Evolutionary conservation across 139 green algal genomes (phyloP).

Genomic region (Parachlorella kessleri): DNA sequence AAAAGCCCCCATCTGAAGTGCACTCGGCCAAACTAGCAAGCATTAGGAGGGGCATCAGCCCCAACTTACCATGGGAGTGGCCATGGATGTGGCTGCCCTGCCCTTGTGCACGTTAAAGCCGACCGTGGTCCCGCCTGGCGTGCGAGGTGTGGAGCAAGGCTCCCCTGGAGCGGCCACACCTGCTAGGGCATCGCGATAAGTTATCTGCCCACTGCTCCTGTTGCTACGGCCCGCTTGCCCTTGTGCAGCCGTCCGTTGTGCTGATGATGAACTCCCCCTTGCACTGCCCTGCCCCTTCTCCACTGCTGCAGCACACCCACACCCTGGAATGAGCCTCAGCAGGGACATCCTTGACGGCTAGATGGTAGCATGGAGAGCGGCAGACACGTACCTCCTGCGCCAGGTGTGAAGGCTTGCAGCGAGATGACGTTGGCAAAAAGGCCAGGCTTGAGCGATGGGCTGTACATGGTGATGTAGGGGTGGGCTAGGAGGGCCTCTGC

Average conservation of each 20-base stretch:
- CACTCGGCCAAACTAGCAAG: no score
- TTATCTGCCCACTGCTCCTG: background rate
- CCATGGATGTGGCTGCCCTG: background rate
- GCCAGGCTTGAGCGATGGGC: background rate
- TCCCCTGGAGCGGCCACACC: background rate
- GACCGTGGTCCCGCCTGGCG: background rate
- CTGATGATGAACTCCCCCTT: no score
- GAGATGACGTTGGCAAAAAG: constrained; percentile 11
- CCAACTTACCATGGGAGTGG: background rate
- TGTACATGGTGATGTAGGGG: constrained; percentile 60
- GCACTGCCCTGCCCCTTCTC: no score
- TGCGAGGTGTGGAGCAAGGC: background rate
- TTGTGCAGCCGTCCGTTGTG: no score
- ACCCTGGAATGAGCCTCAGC: no score
- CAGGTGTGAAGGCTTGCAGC: constrained; percentile 22
- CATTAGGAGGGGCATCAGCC: no score
- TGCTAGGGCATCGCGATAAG: background rate
- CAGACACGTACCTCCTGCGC: background rate
- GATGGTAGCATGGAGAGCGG: no score
- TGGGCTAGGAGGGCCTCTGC: constrained; percentile 69
- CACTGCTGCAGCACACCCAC: no score
- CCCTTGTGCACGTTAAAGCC: background rate
- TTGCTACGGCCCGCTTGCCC: no score
- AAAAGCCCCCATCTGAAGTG: no score
- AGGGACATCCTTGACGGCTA: no score